Evolutionary conservation across 2,329 filamentous ascomycete species (phyloP), one percentile per base, ranked within the genome.

Genomic region (Allantophomopsis cytisporea): DNA sequence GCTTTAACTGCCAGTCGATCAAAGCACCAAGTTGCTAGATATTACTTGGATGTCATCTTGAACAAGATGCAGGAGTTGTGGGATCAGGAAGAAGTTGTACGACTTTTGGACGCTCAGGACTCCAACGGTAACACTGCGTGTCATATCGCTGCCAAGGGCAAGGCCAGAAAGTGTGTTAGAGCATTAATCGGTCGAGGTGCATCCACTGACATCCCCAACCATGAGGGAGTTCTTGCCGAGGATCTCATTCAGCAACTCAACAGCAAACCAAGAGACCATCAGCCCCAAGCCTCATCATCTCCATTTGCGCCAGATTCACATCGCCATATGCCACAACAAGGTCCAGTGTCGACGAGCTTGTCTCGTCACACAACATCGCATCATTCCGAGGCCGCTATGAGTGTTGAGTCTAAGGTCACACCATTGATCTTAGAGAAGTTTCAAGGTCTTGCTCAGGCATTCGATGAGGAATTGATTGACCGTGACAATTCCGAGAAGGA

Each of bases 1-100:
- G 81, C 83, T 39, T 89, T 89, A 51, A 94, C 89, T 41, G 84
- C 82, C 39, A 81, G 86, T 38, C 64, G 73, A 5, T 83, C 83
- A 44, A 94, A 89, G 59, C 87, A 88, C 55, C 80, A 83, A 16
- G 93, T 84, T 53, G 87, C 88, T 23, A 75, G 86, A 28, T 96
- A 96, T 58, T 98, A 98, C 60, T 73, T 94, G 23, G 89, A 96
- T 58, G 82, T 82, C 47, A 80, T 96, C 45, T 69, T 96, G 40
- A 89, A 93, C 59, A 87, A 82, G 57, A 73, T 98, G 43, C 76
- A 80, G 45, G 85, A 93, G 52, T 76, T 78, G 1, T 76, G 83
- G 48, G 76, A 85, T 5, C 80, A 80, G 7, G 75, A 80, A 41
- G 78, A 84, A 41, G 76, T 96, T 36, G 83, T 87, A 44, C 68